phyloP scores from a whole-genome alignment of 2,329 filamentous ascomycete species.

The Fusarium kyushuense region DNA sequence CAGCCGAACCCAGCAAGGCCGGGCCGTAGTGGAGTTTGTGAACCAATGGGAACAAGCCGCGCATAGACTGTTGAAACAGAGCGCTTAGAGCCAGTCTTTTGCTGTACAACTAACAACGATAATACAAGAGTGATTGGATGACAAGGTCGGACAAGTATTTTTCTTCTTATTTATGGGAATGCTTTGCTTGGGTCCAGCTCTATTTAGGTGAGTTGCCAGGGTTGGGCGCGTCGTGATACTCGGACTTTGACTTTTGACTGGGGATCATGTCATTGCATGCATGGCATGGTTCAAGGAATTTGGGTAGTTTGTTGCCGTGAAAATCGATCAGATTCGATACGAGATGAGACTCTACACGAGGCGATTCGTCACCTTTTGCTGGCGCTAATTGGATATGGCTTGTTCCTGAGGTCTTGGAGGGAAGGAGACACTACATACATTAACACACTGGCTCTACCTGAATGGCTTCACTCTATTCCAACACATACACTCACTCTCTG shows the following conservation, averaged over 20 bases:
- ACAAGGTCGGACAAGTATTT: constrained; percentile 15
- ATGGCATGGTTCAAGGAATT: constrained; percentile 6
- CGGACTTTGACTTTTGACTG: constrained; percentile 37
- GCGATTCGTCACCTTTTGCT: constrained; percentile 12
- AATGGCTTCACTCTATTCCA: constrained; percentile 24
- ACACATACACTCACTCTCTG: constrained; percentile 15
- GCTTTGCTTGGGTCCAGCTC: constrained; percentile 9
- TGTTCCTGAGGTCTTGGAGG: constrained; percentile 8
- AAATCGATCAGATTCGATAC: constrained; percentile 34
- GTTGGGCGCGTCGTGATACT: constrained; percentile 47
- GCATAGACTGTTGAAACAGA: constrained; percentile 39
- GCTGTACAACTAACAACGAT: constrained; percentile 5
- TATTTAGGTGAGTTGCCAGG: constrained; percentile 3
- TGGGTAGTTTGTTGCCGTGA: constrained; percentile 6
- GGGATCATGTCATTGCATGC: constrained; percentile 5
- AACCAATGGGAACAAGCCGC: constrained; percentile 43
- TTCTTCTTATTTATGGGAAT: not conserved
- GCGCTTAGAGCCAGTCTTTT: constrained; percentile 42
- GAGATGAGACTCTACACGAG: constrained; percentile 31
- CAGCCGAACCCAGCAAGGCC: constrained; percentile 4
- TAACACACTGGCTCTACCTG: constrained; percentile 24
- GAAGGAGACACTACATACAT: constrained; percentile 24
- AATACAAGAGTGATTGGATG: constrained; percentile 32
- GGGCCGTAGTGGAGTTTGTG: constrained; percentile 35
- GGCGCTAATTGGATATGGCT: constrained; percentile 32